Evolutionary conservation across 495 filamentous ascomycete genomes (phyloP).

Genomic region (Bombardia bombarda): DNA sequence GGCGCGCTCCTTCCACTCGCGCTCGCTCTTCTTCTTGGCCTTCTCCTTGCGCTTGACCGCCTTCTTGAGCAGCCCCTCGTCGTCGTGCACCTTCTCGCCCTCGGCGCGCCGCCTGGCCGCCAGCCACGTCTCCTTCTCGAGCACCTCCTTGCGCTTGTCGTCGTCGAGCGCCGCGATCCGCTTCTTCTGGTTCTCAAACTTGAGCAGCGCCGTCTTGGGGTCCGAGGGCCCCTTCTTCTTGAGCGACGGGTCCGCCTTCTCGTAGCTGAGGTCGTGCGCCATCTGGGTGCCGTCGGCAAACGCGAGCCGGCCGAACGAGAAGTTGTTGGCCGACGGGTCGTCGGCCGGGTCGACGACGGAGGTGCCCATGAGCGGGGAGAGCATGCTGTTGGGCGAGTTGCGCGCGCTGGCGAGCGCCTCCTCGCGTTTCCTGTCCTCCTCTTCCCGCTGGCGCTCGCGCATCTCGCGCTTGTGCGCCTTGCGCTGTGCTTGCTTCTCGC

Average conservation of each 20-base stretch:
- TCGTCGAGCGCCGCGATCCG: constrained; percentile 62
- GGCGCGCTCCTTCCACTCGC: constrained; percentile 79
- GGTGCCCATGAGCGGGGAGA: constrained; percentile 71
- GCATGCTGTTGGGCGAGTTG: constrained; percentile 44
- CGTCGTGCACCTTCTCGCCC: constrained; percentile 84
- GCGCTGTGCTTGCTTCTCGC: constrained; percentile 77
- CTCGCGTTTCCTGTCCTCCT: constrained; percentile 61
- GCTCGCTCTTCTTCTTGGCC: constrained; percentile 79
- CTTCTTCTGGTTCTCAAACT: constrained; percentile 64
- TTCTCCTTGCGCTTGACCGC: constrained; percentile 88
- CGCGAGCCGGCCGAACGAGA: constrained; percentile 78
- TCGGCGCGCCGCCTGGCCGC: constrained; percentile 83
- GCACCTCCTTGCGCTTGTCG: constrained; percentile 71
- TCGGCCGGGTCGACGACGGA: constrained; percentile 44
- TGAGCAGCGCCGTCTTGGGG: constrained; percentile 60
- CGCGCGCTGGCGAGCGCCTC: constrained; percentile 58
- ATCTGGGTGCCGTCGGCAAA: constrained; percentile 78
- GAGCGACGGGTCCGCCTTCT: constrained; percentile 32
- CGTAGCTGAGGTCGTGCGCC: constrained; percentile 54
- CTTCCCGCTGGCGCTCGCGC: constrained; percentile 62
- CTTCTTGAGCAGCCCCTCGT: constrained; percentile 85
- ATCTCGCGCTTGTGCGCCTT: constrained; percentile 81
- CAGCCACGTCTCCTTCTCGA: constrained; percentile 91
- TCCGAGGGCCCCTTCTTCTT: constrained; percentile 75
- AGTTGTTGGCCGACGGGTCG: constrained; percentile 48